Percentiles rank a stretch among this genome's conserved stretches.
phyloP scores from a whole-genome alignment of 2,329 filamentous ascomycete species.

The Mycosphaerella sp. region DNA sequence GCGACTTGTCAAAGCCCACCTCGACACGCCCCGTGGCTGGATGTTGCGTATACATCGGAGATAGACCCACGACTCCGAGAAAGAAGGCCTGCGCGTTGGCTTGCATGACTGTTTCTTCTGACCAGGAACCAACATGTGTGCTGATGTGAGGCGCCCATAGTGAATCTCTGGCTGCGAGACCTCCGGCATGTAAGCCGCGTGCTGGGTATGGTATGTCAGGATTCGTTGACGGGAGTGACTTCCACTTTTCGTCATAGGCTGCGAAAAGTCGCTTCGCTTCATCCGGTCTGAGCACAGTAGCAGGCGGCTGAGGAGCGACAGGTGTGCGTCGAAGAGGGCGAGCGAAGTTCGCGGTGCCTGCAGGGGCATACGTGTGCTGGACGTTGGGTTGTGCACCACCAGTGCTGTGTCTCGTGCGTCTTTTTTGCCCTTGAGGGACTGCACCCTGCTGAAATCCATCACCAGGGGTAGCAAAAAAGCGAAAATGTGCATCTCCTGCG shows the following conservation, averaged over 20 bases:
- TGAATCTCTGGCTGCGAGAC: constrained; percentile 22
- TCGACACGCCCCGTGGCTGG: constrained; percentile 20
- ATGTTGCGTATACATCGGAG: constrained; percentile 23
- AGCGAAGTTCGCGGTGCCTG: constrained; percentile 5
- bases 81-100: constrained; percentile 32
- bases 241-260: constrained; percentile 29
- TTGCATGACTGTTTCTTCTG: constrained; percentile 30
- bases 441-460: constrained; percentile 1
- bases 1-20: constrained; percentile 23
- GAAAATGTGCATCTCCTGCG: constrained; percentile 11
- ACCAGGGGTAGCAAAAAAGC: constrained; percentile 22
- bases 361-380: constrained; percentile 3
- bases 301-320: constrained; percentile 16
- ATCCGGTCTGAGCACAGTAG: constrained; percentile 23
- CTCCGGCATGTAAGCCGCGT: constrained; percentile 25
- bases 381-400: constrained; percentile 5
- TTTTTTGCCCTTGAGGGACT: constrained; percentile 10
- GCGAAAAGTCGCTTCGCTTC: constrained; percentile 27
- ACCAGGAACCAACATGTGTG: constrained; percentile 26
- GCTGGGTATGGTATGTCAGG: constrained; percentile 29
- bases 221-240: constrained; percentile 20
- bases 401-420: constrained; percentile 17
- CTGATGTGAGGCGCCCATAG: constrained; percentile 25
- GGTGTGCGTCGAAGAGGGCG: constrained; percentile 6
- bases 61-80: constrained; percentile 24